Conservation (phyloP, 2,329 filamentous ascomycete species). For the Neurospora sp. region DNA sequence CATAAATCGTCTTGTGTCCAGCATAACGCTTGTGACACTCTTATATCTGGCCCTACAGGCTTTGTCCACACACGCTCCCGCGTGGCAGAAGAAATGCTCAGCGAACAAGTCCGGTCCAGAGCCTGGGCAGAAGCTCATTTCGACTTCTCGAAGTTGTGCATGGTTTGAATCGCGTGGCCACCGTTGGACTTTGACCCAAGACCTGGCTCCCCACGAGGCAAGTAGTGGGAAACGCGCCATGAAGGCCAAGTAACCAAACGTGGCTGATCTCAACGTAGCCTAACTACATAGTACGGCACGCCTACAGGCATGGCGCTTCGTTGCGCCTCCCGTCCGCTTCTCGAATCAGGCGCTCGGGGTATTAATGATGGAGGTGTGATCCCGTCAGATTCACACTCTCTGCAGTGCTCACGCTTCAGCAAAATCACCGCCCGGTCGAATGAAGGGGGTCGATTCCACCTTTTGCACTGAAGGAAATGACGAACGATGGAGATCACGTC, state of each 20-base stretch:
- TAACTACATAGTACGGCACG: not conserved
- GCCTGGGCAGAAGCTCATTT: not conserved
- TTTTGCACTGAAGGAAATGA: not conserved
- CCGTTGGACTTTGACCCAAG: not conserved
- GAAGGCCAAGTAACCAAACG: not conserved
- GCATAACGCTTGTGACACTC: not conserved
- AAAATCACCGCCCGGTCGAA: not conserved
- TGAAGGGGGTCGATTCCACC: not conserved
- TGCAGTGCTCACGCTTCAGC: not conserved
- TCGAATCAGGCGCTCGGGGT: constrained; percentile 1
- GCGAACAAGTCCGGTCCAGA: not conserved
- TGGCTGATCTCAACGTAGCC: not conserved
- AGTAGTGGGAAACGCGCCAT: not conserved
- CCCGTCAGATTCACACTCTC: not conserved
- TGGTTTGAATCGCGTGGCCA: not conserved
- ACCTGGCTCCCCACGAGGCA: not conserved
- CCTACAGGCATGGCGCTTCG: constrained; percentile 8
- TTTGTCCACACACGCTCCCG: too few relatives aligned
- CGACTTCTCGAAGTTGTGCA: not conserved
- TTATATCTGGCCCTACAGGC: too few relatives aligned
- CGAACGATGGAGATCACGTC: not conserved
- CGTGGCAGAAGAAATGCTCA: not conserved
- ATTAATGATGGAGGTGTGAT: not conserved
- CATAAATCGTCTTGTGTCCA: not conserved
- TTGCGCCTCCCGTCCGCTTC: constrained; percentile 15